Conservation (phyloP, 2,329 filamentous ascomycete genomes). For the Amphichorda felina region DNA sequence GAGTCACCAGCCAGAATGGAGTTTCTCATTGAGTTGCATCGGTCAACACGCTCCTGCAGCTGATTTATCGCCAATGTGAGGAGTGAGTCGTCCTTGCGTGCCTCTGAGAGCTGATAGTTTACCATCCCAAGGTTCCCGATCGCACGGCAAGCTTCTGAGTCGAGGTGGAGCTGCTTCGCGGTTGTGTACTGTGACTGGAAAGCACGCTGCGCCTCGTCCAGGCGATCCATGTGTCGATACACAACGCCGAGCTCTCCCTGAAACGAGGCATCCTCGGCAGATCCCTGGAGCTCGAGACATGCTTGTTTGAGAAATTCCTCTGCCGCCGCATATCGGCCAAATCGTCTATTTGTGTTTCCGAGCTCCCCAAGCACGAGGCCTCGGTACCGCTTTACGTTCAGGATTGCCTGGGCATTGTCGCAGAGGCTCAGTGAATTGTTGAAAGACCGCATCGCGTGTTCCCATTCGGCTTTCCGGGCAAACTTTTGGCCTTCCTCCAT, state of each 20-base stretch:
- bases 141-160: slow-evolving; percentile 14
- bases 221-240: slow-evolving; percentile 15
- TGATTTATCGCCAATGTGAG: slow-evolving; percentile 15
- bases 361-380: slow-evolving; percentile 12
- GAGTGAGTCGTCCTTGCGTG: slow-evolving; percentile 6
- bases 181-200: slow-evolving; percentile 15
- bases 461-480: slow-evolving; percentile 8
- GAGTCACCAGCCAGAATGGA: slow-evolving; percentile 3
- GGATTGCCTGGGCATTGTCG: slow-evolving; percentile 4
- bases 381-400: slow-evolving; percentile 6
- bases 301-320: slow-evolving; percentile 10
- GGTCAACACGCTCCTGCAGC: slow-evolving; percentile 12
- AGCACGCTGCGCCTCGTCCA: slow-evolving; percentile 14
- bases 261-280: slow-evolving; percentile 8
- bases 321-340: slow-evolving; percentile 15
- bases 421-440: slow-evolving; percentile 12
- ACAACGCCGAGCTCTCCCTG: slow-evolving; percentile 19
- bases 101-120: slow-evolving; percentile 19
- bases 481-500: slow-evolving; percentile 8
- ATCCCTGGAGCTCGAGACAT: slow-evolving; percentile 7
- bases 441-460: slow-evolving; percentile 10
- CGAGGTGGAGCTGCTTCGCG: slow-evolving; percentile 11
- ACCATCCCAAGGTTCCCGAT: slow-evolving; percentile 23
- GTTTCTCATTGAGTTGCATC: neutral
- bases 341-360: slow-evolving; percentile 14